These are phyloP conservation scores for Termitomyces sp. DNA, from an alignment of 768 basidiomycete species.

Conservation along the genomic window DNA sequence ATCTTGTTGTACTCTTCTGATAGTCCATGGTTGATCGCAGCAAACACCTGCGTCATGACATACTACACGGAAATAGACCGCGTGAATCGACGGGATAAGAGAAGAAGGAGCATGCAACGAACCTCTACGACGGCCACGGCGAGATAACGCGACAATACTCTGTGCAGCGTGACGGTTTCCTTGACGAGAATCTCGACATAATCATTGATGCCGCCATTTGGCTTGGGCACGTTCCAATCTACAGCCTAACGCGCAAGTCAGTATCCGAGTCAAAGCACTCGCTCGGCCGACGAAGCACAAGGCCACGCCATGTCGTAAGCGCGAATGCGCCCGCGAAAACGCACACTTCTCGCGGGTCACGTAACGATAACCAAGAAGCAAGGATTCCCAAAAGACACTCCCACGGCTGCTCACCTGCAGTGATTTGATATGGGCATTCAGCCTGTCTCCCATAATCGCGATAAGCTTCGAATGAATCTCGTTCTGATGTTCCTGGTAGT, in stretches of 20 bases:
- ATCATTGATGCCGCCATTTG: conserved; percentile 63
- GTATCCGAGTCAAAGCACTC: background rate
- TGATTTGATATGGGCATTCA: conserved; percentile 78
- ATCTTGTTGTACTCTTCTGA: conserved; percentile 82
- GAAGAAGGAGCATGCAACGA: conserved; percentile 19
- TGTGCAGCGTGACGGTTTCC: conserved; percentile 93
- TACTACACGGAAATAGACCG: conserved; percentile 38
- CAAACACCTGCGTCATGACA: conserved; percentile 94
- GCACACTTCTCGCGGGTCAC: background rate
- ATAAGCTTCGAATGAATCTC: conserved; percentile 98
- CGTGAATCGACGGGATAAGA: conserved; percentile 1
- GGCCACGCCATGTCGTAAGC: background rate
- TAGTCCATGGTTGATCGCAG: conserved; percentile 85
- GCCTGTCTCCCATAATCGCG: conserved; percentile 95
- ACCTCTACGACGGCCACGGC: conserved; percentile 79
- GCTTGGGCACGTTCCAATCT: conserved; percentile 66
- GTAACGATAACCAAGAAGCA: background rate
- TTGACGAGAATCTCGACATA: conserved; percentile 93
- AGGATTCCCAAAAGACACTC: no score
- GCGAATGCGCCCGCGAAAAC: background rate
- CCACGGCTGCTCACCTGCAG: conserved; percentile 50
- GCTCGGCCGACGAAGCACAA: no score
- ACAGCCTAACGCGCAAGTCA: conserved; percentile 43
- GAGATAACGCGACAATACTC: conserved; percentile 90
- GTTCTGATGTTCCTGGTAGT: conserved; percentile 98